Conservation (phyloP, 768 basidiomycete species). For the Termitomyces titanicus region DNA sequence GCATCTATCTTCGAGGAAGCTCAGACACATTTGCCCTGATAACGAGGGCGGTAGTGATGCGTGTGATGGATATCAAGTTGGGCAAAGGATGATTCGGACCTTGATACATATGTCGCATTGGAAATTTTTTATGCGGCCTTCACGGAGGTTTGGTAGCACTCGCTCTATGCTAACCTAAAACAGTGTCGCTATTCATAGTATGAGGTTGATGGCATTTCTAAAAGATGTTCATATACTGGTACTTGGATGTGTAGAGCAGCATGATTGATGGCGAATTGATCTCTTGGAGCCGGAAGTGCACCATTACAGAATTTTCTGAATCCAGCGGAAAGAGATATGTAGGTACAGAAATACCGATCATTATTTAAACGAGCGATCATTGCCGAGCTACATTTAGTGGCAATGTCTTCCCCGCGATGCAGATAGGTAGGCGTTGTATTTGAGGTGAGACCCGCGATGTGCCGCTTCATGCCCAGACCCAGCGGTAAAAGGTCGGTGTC, state of each 20-base stretch:
- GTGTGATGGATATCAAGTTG: not conserved
- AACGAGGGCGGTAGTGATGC: not conserved
- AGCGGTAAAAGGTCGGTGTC: conserved; percentile 6
- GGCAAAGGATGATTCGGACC: no score
- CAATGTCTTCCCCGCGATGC: no score
- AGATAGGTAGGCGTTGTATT: no score
- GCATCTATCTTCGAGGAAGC: not conserved
- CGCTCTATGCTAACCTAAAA: not conserved
- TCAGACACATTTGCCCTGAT: not conserved
- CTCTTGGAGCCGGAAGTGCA: no score
- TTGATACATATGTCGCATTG: not conserved
- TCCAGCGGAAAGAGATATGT: not conserved
- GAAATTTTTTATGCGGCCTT: not conserved
- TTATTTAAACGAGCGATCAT: not conserved
- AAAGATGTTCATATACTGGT: no score
- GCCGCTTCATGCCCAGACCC: not conserved
- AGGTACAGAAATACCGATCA: conserved; percentile 1
- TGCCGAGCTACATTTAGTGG: not conserved
- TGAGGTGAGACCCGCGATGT: not conserved
- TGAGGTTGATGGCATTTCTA: not conserved
- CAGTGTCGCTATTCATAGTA: not conserved
- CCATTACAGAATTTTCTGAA: no score
- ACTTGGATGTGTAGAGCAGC: no score
- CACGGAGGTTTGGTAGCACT: not conserved
- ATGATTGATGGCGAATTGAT: no score